Evolutionary conservation across 148 eudicot species (phyloP).

Genomic region (Camellia sinensis): DNA sequence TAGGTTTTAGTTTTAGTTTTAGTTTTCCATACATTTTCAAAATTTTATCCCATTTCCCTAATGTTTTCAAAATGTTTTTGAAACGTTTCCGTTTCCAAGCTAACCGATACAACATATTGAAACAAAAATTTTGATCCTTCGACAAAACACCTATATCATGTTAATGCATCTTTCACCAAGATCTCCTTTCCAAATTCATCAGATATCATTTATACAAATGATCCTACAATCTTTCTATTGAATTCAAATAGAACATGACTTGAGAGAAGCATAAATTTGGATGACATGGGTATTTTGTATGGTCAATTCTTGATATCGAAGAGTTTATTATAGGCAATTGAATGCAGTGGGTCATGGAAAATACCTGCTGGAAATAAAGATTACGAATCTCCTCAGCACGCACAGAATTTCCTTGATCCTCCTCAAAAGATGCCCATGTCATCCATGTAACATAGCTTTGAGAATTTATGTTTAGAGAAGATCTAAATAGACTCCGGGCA

Average conservation of each 20-base stretch:
- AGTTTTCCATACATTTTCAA: too few relatives aligned
- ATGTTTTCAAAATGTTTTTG: too few relatives aligned
- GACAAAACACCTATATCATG: too few relatives aligned
- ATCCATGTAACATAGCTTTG: constrained; percentile 98
- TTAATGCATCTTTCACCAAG: not conserved
- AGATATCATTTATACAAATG: not conserved
- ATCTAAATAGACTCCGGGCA: constrained; percentile 84
- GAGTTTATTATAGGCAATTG: not conserved
- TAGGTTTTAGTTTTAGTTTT: too few relatives aligned
- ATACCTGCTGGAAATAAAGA: constrained; percentile 97
- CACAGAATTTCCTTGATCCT: constrained; percentile 77
- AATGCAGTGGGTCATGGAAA: not conserved
- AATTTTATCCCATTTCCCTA: too few relatives aligned
- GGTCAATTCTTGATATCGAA: not conserved
- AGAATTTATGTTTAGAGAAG: constrained; percentile 83
- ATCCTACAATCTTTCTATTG: not conserved
- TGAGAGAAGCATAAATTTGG: not conserved
- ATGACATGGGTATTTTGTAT: not conserved
- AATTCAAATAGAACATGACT: not conserved
- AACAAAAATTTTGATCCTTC: too few relatives aligned
- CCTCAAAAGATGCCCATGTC: constrained; percentile 98
- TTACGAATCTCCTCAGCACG: constrained; percentile 97
- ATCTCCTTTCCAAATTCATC: not conserved
- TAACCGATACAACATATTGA: too few relatives aligned
- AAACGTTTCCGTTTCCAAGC: too few relatives aligned